These are phyloP conservation scores for Novymonas esmeraldas DNA, from an alignment of 208 protist species.

Conservation along the genomic window DNA sequence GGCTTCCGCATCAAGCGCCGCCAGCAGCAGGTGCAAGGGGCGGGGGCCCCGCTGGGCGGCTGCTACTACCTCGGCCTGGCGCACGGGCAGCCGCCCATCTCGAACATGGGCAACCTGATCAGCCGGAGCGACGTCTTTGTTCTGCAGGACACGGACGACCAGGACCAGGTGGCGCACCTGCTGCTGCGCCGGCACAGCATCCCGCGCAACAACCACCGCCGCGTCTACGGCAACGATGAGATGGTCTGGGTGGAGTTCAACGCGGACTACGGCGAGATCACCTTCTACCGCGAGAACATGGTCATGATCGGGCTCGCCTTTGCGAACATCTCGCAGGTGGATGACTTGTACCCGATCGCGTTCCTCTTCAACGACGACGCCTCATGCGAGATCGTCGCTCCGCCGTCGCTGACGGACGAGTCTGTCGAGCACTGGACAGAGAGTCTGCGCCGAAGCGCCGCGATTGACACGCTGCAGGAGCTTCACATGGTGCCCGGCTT, in stretches of 20 bases:
- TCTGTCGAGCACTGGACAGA: constrained; percentile 54
- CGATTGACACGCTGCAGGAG: constrained; percentile 75
- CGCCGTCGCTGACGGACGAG: constrained; percentile 54
- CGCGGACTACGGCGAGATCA: constrained; percentile 82
- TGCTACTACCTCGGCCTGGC: constrained; percentile 90
- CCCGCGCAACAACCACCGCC: constrained; percentile 69
- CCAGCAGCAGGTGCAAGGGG: constrained; percentile 59
- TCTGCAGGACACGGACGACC: constrained; percentile 88
- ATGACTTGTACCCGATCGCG: constrained; percentile 87
- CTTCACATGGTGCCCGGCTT: constrained; percentile 78
- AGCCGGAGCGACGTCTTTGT: constrained; percentile 80
- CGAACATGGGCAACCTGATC: constrained; percentile 77
- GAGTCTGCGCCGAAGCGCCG: constrained; percentile 66
- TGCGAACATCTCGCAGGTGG: constrained; percentile 66
- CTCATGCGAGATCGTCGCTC: constrained; percentile 78
- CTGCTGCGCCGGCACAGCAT: constrained; percentile 73
- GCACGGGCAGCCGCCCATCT: constrained; percentile 67
- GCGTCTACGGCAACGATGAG: constrained; percentile 87
- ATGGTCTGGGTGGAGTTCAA: constrained; percentile 91
- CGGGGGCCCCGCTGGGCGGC: constrained; percentile 77
- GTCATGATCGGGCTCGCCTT: constrained; percentile 86
- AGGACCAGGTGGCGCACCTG: constrained; percentile 84
- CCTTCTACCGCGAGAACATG: constrained; percentile 89
- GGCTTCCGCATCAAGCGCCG: constrained; percentile 83
- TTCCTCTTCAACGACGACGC: constrained; percentile 92